These are phyloP conservation scores for Choiromyces venosus DNA, from an alignment of 495 filamentous ascomycete genomes.

Conservation along the genomic window DNA sequence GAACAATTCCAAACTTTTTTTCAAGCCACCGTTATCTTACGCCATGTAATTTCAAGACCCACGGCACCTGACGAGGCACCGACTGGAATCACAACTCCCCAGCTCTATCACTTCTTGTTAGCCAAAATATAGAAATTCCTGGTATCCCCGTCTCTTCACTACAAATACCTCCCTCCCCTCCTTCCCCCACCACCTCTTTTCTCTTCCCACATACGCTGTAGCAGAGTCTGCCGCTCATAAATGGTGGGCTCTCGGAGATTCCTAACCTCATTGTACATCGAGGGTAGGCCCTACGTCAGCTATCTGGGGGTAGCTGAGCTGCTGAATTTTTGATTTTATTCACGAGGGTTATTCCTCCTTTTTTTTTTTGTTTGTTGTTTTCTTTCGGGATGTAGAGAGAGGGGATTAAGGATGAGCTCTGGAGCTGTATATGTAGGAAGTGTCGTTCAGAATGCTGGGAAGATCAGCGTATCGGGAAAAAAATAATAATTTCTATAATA, in stretches of 20 bases:
- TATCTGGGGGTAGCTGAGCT: not conserved
- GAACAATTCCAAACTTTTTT: no score
- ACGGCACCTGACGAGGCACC: no score
- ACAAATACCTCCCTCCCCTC: not conserved
- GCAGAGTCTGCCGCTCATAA: not conserved
- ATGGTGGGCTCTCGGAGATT: not conserved
- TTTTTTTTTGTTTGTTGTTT: not conserved
- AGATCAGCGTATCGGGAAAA: no score
- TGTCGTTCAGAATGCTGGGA: no score
- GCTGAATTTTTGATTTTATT: not conserved
- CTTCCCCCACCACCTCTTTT: no score
- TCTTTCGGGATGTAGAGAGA: not conserved
- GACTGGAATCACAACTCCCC: no score
- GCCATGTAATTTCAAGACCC: no score
- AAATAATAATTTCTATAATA: no score
- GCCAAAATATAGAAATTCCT: not conserved
- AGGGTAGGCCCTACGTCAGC: not conserved
- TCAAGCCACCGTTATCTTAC: no score
- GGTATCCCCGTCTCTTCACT: not conserved
- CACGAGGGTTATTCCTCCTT: not conserved
- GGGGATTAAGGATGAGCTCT: not conserved
- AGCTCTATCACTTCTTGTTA: no score
- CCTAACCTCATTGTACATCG: not conserved
- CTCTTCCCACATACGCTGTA: not conserved
- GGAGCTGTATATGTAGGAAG: no score